Evolutionary conservation across 768 basidiomycete genomes (phyloP).

Genomic region (Boletales sp.): DNA sequence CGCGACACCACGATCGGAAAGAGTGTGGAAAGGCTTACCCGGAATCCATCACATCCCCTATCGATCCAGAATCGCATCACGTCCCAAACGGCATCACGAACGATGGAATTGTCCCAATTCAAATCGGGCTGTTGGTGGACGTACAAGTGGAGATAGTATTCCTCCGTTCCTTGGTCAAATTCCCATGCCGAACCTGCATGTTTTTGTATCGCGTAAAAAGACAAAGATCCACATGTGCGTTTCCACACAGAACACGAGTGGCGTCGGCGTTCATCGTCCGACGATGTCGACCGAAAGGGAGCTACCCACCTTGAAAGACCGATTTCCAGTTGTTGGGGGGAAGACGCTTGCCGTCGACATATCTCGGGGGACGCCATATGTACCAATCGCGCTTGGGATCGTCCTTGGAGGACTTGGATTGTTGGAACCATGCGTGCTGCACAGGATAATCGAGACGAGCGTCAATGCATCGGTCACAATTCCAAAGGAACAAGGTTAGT

Average conservation of each 20-base stretch:
- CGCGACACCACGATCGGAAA: background rate
- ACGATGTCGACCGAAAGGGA: background rate
- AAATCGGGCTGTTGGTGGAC: constrained; percentile 67
- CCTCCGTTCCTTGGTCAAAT: constrained; percentile 57
- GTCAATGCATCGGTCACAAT: background rate
- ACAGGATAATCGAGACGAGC: background rate
- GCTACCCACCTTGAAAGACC: constrained; percentile 51
- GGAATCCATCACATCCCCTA: constrained; percentile 71
- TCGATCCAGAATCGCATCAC: constrained; percentile 74
- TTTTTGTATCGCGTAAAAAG: background rate
- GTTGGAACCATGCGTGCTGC: constrained; percentile 70
- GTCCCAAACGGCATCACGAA: constrained; percentile 56
- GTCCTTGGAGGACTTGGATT: constrained; percentile 47
- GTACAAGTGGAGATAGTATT: constrained; percentile 74
- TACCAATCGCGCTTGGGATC: constrained; percentile 74
- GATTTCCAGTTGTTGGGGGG: constrained; percentile 78
- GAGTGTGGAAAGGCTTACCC: constrained; percentile 50
- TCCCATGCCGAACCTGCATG: constrained; percentile 64
- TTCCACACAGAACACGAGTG: background rate
- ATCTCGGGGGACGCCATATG: constrained; percentile 63
- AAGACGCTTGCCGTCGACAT: constrained; percentile 47
- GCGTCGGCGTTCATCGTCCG: background rate
- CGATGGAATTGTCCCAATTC: constrained; percentile 70
- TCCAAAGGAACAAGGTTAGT: background rate
- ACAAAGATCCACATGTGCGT: background rate